Evolutionary conservation across 1,284 basidiomycete species (phyloP), one percentile per base, ranked within the genome.

Genomic region (Marasmius fiardii): DNA sequence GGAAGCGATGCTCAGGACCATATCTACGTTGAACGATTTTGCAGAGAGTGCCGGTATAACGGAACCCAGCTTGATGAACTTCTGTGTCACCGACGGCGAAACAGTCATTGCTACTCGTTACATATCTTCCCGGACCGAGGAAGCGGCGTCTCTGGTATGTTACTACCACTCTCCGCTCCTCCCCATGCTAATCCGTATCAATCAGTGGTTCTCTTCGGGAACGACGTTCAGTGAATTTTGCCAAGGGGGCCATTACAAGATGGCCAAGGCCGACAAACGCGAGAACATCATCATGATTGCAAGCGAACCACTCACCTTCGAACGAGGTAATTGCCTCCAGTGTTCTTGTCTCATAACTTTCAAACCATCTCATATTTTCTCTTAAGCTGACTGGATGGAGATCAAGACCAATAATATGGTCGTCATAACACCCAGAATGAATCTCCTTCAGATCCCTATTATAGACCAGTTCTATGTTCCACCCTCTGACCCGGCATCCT

Each of bases 271-370:
- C 37, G 96, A 98, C 73, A 98, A 97, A 73, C 80, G 96, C 58
- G 94, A 95, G 67, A 93, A 93, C 63, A 94, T 97, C 65, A 93
- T 96, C 65, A 89, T 97, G 86, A 88, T 96, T 69, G 92, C 92
- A 3, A 92, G 89, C 63, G 95, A 97, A 65, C 95, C 95, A 2
- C 72, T 97, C 48, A 97, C 95, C 0, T 97, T 96, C 64, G 95
- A 98, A 72, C 85, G 93, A 79, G 91, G 90, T 90, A 64, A 24
- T 16, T 23, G 37, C n/a, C 26, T 57, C 24, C 51, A 43, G 37
- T n/a, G 35, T 34, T 24, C 35, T 31, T 41, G 44, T 12, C n/a
- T n/a, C n/a, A n/a, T n/a, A n/a, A n/a, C n/a, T 52, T 51, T 31
- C 34, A 34, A 14, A 58, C 41, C 35, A 57, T 16, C 8, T 23